Conservation (phyloP, 495 filamentous ascomycete species). For the Tetracladium setigerum region DNA sequence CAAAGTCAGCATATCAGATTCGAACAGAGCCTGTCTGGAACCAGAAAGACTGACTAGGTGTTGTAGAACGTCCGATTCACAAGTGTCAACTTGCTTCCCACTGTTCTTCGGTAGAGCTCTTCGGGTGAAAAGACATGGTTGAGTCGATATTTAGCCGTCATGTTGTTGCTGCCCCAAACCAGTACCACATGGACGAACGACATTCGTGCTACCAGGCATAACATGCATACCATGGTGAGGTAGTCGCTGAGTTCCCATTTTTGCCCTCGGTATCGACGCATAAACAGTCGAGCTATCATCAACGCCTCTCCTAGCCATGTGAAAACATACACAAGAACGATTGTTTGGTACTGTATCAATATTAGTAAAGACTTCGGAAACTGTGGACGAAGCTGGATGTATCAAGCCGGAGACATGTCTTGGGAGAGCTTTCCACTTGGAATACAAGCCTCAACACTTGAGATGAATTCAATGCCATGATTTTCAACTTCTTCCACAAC, state of each 20-base stretch:
- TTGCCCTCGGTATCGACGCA: conserved; percentile 20
- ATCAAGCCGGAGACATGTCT: no score
- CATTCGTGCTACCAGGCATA: conserved; percentile 21
- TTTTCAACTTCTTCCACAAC: no score
- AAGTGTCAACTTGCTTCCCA: conserved; percentile 26
- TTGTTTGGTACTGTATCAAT: conserved; percentile 13
- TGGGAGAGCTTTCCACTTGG: no score
- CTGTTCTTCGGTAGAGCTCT: conserved; percentile 27
- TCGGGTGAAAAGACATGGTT: conserved; percentile 19
- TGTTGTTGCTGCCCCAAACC: conserved; percentile 31
- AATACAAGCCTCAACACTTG: no score
- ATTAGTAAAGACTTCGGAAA: no score
- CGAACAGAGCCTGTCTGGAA: not conserved
- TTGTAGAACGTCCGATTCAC: conserved; percentile 27
- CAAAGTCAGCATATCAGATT: not conserved
- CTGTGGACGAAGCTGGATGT: no score
- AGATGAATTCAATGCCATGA: no score
- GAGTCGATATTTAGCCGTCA: conserved; percentile 14
- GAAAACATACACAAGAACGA: conserved; percentile 26
- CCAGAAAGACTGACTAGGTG: conserved; percentile 22
- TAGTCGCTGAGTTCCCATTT: conserved; percentile 24
- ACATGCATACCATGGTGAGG: conserved; percentile 21
- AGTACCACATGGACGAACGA: conserved; percentile 28
- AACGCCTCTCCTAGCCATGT: conserved; percentile 20
- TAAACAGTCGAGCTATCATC: conserved; percentile 21